Base-by-base conservation (phyloP, 2,329 filamentous ascomycete genomes). In the Mariannaea sp. region DNA sequence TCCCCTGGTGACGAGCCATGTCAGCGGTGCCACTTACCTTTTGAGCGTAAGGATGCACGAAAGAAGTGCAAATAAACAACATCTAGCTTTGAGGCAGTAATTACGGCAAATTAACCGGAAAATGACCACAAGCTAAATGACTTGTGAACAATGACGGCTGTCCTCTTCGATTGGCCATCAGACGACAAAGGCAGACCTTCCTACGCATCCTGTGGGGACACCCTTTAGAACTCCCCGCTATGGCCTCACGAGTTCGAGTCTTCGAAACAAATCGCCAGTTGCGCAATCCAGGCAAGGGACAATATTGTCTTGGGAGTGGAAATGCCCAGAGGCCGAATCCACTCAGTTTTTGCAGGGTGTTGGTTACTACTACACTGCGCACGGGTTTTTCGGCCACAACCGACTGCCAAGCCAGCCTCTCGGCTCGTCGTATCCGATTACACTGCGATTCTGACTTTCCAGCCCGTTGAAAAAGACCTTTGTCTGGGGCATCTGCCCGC, bases 401-500 rank as follows among this genome's bases (percentile, higher is more conserved):
- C 62, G 64, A 66, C 52, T 64, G 64, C 64, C 64, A 66, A 66
- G 64, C 56, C 60, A 65, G 62, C 59, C 62, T 65, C 64, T 66
- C 64, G 64, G 64, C 64, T 66, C 55, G 54, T 65, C 62, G 60
- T 66, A 65, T 61, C 64, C 64, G 64, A 62, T 53, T 49, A 62
- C 55, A n/a, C 44, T 59, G 53, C 56, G 56, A 66, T 59, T 53
- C 59, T 45, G 54, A 58, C 47, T 54, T 54, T 59, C 57, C 43
- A 58, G 50, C 46, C 40, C 56, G 56, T 58, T 62, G 43, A 27
- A 48, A 39, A 53, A 41, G 22, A 30, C n/a, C 35, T 39, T 48
- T 44, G 33, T 17, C 43, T 57, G 59, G 53, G 49, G 30, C 44
- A 42, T 35, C 43, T 57, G 50, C 53, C 52, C 46, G n/a, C 49